Base-by-base conservation (phyloP, 2,329 filamentous ascomycete species). In the Botrytis byssoidea region DNA sequence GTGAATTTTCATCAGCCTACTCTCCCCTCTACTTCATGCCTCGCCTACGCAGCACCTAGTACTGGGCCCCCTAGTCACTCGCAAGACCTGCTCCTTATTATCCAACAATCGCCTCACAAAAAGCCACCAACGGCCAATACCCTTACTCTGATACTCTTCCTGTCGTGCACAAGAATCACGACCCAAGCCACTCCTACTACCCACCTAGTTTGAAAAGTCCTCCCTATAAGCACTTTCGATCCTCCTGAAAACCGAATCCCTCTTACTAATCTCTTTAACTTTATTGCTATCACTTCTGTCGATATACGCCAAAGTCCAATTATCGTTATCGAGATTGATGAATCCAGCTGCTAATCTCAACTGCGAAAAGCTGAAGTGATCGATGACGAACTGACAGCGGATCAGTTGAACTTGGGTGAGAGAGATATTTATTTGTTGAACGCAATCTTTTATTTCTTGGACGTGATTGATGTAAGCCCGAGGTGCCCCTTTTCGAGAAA, bases 91-190 rank as follows among this genome's bases (percentile, higher is more conserved):
- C 60, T 63, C 60, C 22, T 63, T 7, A n/a, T n/a, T 4, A 18
- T 37, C 3, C 22, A 9, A 40, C 22, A 61, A 40, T 3, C 35
- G 8, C 16, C 57, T 25, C 25, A 61, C 14, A 40, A 40, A 37
- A 40, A 1, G 1, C 12, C 7, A 25, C 22, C 12, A 40, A 25
- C 59, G 2, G 1, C 10, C 25, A 63, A 6, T 10, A 63, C 6
- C 60, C 5, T 42, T 8, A 29, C 16, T 20, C 4, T 29, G n/a
- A 44, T 8, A 7, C 12, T 29, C n/a, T 55, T 20, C 7, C 37
- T 60, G 0, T 9, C 25, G 7, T 18, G 25, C 8, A 25, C 1
- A 8, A 1, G 9, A 29, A 18, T 16, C 25, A 5, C 1, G 0
- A n/a, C 25, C 40, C 37, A 10, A 42, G 3, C 22, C 22, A 9